Base-by-base conservation (phyloP, 805 yeast species). In the Pichia insulana region DNA sequence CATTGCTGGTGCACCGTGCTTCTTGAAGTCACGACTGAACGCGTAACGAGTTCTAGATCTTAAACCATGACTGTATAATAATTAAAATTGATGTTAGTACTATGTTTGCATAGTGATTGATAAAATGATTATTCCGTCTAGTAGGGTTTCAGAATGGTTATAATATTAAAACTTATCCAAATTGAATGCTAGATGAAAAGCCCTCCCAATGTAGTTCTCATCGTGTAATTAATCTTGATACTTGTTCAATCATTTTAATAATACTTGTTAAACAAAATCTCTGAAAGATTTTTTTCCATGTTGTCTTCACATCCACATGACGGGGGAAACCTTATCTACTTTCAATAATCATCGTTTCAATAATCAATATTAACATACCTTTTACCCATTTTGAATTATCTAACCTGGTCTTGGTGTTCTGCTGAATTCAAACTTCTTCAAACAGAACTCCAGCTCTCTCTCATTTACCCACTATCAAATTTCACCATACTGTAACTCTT, bases 31-130 rank as follows among this genome's bases (percentile, higher is more conserved):
- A 76, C 98, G 92, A 76, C 88, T 86, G 95, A 92, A 92, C 78
- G 94, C 94, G 89, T 92, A 92, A 77, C 98, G 95, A 77, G 98
- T 90, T 78, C 98, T 92, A 65, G 97, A 88, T 89, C 98, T 89
- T 83, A 87, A 89, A 83, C 98, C 98, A 78, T 87, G 96, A 74
- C 88, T 77, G 55, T 53, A 44, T 42, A 31, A 36, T 30, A 5
- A 7, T 28, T 16, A 20, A 11, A 28, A 25, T 26, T 15, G n/a
- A 40, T 37, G 49, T 49, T 48, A 50, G 54, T 52, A 51, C 33
- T 10, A n/a, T 22, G 17, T 22, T 30, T 8, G 8, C 25, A 8
- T 22, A 22, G 5, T 22, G n/a, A n/a, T n/a, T n/a, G n/a, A n/a
- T n/a, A n/a, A n/a, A n/a, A n/a, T n/a, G n/a, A n/a, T n/a, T n/a